Evolutionary conservation across 169 alveolate species (phyloP), one percentile per base, ranked within the genome.

Genomic region (Eimeria maxima): DNA sequence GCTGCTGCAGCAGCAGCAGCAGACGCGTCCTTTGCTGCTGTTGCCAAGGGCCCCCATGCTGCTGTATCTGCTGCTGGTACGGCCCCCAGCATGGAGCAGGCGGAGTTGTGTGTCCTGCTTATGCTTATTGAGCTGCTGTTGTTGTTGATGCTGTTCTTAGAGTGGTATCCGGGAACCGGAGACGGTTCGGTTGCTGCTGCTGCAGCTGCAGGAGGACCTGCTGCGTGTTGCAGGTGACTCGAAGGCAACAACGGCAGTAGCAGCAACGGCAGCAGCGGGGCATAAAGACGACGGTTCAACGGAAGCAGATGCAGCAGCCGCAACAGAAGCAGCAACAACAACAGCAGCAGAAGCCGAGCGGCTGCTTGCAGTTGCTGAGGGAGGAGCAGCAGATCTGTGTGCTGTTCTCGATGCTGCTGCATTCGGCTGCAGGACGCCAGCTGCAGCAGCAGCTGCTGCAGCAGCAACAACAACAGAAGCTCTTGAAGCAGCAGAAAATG

Each of bases 401-500:
- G 89, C 65, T 8, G 65, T 78, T 45, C 65, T 78, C 24, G 89
- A 78, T 78, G 89, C 89, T 42, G 89, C 89, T 78, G 89, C 89
- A 45, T 78, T 78, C 16, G 55, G 65, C 89, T 78, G 89, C 89
- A 42, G 89, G 89, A 78, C 89, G 42, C 89, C 89, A 47, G 89
- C 89, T 45, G 89, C 89, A 78, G 89, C 89, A 78, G 89, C 89
- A 78, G 89, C 89, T 45, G 89, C 89, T 45, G 67, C 89, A 78
- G 89, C 89, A 78, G 89, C 63, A 76, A 63, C 87, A 42, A 63
- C 60, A 45, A 14, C 50, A 11, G 63, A 57, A 16, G 60, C 65
- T 53, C 20, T 33, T 2, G 60, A 53, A 50, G 89, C 57, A 42
- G 89, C 89, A 42, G 83, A 55, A 38, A 27, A 29, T 14, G 83